A percentile compares a stretch with the other conserved stretches of the same genome.
These are phyloP conservation scores for Pogostemon cablin DNA, from an alignment of 257 asterid genomes.

Conservation along the genomic window DNA sequence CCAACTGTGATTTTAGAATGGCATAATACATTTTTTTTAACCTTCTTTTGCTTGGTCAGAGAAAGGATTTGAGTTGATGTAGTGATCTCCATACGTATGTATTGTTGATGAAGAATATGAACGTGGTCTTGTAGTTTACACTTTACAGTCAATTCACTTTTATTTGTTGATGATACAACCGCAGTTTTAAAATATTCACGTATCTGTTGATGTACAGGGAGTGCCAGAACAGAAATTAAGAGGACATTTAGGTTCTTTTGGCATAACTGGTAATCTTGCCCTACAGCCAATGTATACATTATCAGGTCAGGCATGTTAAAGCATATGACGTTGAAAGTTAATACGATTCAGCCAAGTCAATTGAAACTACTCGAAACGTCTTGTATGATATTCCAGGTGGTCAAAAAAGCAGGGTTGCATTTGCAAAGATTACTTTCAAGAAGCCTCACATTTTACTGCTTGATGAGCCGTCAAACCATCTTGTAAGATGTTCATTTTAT, in stretches of 20 bases:
- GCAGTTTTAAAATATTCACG: slow-evolving; percentile 1
- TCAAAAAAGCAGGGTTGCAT: slow-evolving; percentile 99
- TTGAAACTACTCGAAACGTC: slow-evolving; percentile 31
- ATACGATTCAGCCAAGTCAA: slow-evolving; percentile 16
- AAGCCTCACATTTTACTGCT: slow-evolving; percentile 96
- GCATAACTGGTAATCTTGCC: slow-evolving; percentile 97
- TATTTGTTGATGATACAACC: background rate
- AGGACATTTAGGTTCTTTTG: slow-evolving; percentile 94
- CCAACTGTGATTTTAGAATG: slow-evolving; percentile 9
- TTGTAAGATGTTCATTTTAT: slow-evolving; percentile 57
- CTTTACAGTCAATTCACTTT: background rate
- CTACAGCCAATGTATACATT: slow-evolving; percentile 98
- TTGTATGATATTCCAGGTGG: slow-evolving; percentile 67
- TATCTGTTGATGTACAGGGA: slow-evolving; percentile 62
- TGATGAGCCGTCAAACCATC: slow-evolving; percentile 98
- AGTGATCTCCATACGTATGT: background rate
- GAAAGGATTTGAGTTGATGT: slow-evolving; percentile 8
- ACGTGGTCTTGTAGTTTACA: slow-evolving; percentile 13
- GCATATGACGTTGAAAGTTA: slow-evolving; percentile 8
- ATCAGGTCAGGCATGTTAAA: slow-evolving; percentile 55
- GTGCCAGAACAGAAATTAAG: slow-evolving; percentile 95
- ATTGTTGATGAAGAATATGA: slow-evolving; percentile 3
- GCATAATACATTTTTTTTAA: slow-evolving; percentile 18
- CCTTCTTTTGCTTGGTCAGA: slow-evolving; percentile 14
- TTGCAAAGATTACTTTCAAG: slow-evolving; percentile 94